Evolutionary conservation across 805 yeast genomes (phyloP).

Genomic region (Yueomyces sp.): DNA sequence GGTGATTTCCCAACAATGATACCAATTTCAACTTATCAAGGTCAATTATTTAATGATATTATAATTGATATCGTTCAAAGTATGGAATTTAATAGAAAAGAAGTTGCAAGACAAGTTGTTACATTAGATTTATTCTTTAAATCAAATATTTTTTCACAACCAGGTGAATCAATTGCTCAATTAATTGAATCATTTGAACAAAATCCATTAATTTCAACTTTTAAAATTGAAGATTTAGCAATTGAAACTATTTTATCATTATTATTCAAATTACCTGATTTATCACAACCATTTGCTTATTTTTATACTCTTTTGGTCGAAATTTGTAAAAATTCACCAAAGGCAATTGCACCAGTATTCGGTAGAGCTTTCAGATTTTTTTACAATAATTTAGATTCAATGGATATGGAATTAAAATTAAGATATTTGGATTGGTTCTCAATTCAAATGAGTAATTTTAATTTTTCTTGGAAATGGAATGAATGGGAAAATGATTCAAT

Average conservation of each 20-base stretch:
- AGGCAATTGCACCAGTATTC: conserved; percentile 82
- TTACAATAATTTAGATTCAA: conserved; percentile 47
- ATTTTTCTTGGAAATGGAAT: conserved; percentile 95
- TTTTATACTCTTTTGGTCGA: conserved; percentile 77
- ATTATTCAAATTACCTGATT: conserved; percentile 59
- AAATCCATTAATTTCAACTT: conserved; percentile 42
- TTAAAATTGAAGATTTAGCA: conserved; percentile 85
- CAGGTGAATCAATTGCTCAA: conserved; percentile 70
- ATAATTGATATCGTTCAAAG: conserved; percentile 62
- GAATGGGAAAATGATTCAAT: conserved; percentile 68
- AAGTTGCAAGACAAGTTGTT: conserved; percentile 72
- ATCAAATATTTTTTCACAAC: conserved; percentile 47
- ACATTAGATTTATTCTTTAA: conserved; percentile 62
- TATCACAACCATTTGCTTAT: conserved; percentile 58
- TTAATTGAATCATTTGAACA: conserved; percentile 33
- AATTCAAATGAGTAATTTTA: conserved; percentile 84
- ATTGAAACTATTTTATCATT: conserved; percentile 70
- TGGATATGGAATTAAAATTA: conserved; percentile 66
- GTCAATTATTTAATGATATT: conserved; percentile 61
- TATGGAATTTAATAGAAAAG: conserved; percentile 79
- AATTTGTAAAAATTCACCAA: conserved; percentile 71
- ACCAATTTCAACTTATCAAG: conserved; percentile 33
- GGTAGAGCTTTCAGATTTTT: conserved; percentile 84
- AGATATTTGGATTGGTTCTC: conserved; percentile 84
- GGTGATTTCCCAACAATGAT: conserved; percentile 60